phyloP scores from a whole-genome alignment of 225 moss, liverwort and hornwort genomes.

The Pleurozium schreberi region DNA sequence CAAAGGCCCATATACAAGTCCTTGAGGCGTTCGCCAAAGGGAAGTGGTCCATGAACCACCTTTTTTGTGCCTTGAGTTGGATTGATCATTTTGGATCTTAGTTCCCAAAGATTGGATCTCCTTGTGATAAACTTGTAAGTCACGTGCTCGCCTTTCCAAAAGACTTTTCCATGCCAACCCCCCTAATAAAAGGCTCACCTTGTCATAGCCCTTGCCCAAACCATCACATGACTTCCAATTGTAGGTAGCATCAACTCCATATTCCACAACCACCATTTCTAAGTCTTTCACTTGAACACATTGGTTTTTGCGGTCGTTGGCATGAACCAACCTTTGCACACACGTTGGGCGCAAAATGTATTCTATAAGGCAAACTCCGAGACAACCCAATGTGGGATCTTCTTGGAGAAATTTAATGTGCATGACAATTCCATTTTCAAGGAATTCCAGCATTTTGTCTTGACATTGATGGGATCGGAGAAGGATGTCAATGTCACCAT shows the following conservation, averaged over 20 bases:
- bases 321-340: background rate
- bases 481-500: background rate
- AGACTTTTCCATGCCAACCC: background rate
- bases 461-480: background rate
- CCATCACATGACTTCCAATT: background rate
- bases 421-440: background rate
- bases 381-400: background rate
- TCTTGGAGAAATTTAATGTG: background rate
- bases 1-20: background rate
- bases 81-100: fast-evolving
- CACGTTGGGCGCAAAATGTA: background rate
- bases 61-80: background rate
- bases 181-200: background rate
- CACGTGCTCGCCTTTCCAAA: background rate
- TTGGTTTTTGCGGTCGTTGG: background rate
- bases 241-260: background rate
- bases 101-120: background rate
- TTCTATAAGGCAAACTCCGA: background rate
- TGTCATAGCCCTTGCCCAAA: background rate
- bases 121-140: background rate
- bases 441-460: background rate
- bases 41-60: background rate
- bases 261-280: background rate
- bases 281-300: background rate
- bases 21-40: background rate